Percentiles rank a stretch among this genome's conserved stretches.
These are phyloP conservation scores for Agaricales sp. DNA, from an alignment of 1,284 basidiomycete genomes.

Conservation along the genomic window DNA sequence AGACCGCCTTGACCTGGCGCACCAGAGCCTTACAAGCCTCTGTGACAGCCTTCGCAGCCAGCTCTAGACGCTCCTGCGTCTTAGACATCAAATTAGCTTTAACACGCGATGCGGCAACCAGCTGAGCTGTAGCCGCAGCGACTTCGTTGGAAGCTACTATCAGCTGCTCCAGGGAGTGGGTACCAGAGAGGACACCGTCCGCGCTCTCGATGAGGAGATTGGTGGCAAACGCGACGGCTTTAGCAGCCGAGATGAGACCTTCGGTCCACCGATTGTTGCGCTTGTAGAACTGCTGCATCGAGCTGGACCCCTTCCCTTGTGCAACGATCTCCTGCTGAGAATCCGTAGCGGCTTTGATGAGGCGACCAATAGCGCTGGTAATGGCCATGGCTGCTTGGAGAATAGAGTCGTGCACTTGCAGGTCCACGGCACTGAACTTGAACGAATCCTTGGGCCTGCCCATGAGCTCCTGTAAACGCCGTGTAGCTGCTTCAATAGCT, in stretches of 20 bases:
- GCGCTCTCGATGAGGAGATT: conserved; percentile 94
- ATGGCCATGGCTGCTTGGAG: conserved; percentile 89
- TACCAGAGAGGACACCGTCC: conserved; percentile 94
- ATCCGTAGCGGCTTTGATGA: conserved; percentile 95
- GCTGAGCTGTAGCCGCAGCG: conserved; percentile 91
- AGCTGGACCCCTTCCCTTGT: conserved; percentile 86
- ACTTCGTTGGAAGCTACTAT: conserved; percentile 99
- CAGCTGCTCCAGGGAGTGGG: conserved; percentile 95
- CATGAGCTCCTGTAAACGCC: conserved; percentile 85
- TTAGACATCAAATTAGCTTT: conserved; percentile 98
- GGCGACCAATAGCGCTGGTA: conserved; percentile 87
- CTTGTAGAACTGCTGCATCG: conserved; percentile 98
- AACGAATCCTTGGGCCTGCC: conserved; percentile 77
- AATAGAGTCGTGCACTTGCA: conserved; percentile 98
- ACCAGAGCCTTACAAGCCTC: conserved; percentile 98
- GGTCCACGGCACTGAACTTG: conserved; percentile 82
- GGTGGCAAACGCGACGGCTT: conserved; percentile 97
- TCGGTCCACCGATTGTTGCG: conserved; percentile 99
- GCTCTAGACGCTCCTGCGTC: conserved; percentile 93
- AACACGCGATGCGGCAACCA: conserved; percentile 96
- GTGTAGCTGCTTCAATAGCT: conserved; percentile 91
- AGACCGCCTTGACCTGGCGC: conserved; percentile 91
- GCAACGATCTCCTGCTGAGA: conserved; percentile 98
- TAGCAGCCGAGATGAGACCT: conserved; percentile 96
- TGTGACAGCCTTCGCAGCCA: conserved; percentile 96